Evolutionary conservation across 148 eudicot species (phyloP).

Genomic region (Rhododendron kiyosumense): DNA sequence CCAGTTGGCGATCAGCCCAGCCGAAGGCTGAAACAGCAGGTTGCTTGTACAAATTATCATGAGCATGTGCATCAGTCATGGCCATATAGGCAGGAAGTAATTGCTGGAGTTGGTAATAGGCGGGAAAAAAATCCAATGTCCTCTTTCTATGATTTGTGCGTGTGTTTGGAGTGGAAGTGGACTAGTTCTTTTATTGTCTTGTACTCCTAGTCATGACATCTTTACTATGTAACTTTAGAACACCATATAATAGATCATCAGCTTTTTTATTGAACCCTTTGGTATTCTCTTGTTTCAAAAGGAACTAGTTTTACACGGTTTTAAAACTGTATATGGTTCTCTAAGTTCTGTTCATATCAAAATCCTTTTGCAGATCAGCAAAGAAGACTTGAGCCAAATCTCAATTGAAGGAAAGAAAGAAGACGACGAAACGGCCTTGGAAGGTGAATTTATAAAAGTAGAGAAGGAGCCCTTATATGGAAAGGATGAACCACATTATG

Average conservation of each 20-base stretch:
- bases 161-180: neutral
- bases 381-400: constrained; percentile 13
- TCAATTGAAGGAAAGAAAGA: constrained; percentile 46
- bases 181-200: neutral
- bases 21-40: neutral
- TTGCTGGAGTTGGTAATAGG: neutral
- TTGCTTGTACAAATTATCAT: neutral
- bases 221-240: neutral
- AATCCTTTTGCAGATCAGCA: constrained; percentile 14
- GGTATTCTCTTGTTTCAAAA: neutral
- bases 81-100: neutral
- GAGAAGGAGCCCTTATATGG: constrained; percentile 63
- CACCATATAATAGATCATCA: neutral
- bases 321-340: neutral
- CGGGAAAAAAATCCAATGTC: neutral
- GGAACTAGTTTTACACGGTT: neutral
- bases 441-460: constrained; percentile 90
- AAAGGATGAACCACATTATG: constrained; percentile 33
- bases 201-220: neutral
- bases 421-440: constrained; percentile 55
- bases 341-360: neutral
- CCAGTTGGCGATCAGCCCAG: neutral
- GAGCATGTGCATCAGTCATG: neutral
- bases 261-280: neutral
- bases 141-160: neutral